A percentile compares a stretch with the other conserved stretches of the same genome.
phyloP scores from a whole-genome alignment of 352 stramenopile genomes.

The Globisporangium parvum region DNA sequence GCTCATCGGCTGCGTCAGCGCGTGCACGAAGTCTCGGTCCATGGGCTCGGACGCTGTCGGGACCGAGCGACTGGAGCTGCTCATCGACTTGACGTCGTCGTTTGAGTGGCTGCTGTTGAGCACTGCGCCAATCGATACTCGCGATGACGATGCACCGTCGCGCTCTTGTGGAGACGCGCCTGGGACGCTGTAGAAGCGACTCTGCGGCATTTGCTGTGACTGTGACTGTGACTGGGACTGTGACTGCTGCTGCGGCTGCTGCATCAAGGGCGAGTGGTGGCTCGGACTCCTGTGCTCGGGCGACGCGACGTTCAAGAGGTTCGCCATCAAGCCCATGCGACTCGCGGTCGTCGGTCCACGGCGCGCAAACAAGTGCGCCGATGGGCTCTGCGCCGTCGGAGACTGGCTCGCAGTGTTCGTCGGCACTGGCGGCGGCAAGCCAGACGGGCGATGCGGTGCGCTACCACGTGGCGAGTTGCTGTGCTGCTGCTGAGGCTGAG shows the following conservation, averaged over 20 bases:
- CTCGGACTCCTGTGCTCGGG: constrained; percentile 33
- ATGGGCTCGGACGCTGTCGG: not conserved
- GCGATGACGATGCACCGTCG: constrained; percentile 9
- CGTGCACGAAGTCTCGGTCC: constrained; percentile 3
- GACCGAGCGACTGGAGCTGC: not conserved
- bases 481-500: constrained; percentile 11
- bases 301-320: constrained; percentile 66
- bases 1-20: constrained; percentile 5
- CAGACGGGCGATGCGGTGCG: constrained; percentile 12
- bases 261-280: constrained; percentile 39
- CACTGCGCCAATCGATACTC: constrained; percentile 16
- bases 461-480: constrained; percentile 15
- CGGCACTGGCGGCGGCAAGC: constrained; percentile 18
- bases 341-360: constrained; percentile 25
- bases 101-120: constrained; percentile 10
- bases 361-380: constrained; percentile 49
- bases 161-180: constrained; percentile 5
- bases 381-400: constrained; percentile 36
- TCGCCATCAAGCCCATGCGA: constrained; percentile 75
- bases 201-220: constrained; percentile 19
- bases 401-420: constrained; percentile 21
- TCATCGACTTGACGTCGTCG: constrained; percentile 2
- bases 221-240: not conserved
- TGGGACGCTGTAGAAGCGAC: constrained; percentile 28
- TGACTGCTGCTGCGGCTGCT: constrained; percentile 29